Base-by-base conservation (phyloP, 2,329 filamentous ascomycete species). In the Fusarium dlaminii region DNA sequence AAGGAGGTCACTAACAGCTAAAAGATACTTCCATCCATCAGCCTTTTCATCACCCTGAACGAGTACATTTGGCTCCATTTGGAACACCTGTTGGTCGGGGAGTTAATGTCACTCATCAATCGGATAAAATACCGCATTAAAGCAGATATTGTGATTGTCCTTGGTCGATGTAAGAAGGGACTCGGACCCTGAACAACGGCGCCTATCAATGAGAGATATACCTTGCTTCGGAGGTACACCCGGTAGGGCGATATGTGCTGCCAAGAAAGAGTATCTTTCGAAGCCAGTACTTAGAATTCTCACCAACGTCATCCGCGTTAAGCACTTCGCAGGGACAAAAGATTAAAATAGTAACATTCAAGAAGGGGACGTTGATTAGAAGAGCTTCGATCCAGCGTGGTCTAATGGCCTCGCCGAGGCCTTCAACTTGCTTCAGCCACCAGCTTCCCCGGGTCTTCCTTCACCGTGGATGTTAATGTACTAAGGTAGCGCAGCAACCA, bases 11-110 rank as follows among this genome's bases (percentile, higher is more conserved):
- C 55, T 30, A 22, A 34, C 29, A 68, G 17, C 54, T 27, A 46
- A 60, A 62, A 58, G 72, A 52, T 70, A 75, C 63, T 39, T 67
- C n/a, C 57, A 65, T 60, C 24, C n/a, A 68, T 58, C 39, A 30
- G 48, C 40, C 34, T 36, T 36, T 24, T 55, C 6, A 39, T 37
- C 29, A 29, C 45, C 40, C 22, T 43, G 46, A 30, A 54, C 45
- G 63, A 43, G 48, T 70, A 56, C 52, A 58, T 43, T 12, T 39
- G 20, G 46, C 24, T 18, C 43, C 46, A 62, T 22, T 22, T 27
- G 42, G n/a, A 66, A 64, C 63, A 72, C 67, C 24, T 62, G 40
- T 29, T 29, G 57, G 30, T 37, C 30, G 42, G 17, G 17, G 42
- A 36, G 30, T 45, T 27, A 36, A 55, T 66, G 42, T 63, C 20